Percentiles rank a stretch among this genome's conserved stretches.
Conservation (phyloP, 495 filamentous ascomycete genomes). For the Aspergillus carlsbadensis region DNA sequence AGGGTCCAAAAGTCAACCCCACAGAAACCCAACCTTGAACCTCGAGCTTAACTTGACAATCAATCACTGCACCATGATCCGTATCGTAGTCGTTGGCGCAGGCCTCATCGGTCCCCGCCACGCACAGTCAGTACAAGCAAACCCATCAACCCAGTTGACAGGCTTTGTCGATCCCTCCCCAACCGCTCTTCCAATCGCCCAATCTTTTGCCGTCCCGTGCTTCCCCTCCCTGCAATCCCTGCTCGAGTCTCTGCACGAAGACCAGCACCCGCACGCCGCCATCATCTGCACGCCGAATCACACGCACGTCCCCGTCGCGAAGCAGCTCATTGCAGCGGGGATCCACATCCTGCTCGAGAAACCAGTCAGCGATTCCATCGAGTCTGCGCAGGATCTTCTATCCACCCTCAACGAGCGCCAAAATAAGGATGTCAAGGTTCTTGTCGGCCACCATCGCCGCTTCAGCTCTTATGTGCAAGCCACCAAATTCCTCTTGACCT, state of each 20-base stretch:
- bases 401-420: slow-evolving; percentile 18
- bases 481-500: slow-evolving; percentile 43
- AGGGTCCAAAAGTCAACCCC: not conserved
- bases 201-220: slow-evolving; percentile 28
- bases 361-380: slow-evolving; percentile 50
- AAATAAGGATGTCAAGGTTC: slow-evolving; percentile 38
- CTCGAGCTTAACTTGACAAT: too few species aligned
- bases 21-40: too few species aligned
- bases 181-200: slow-evolving; percentile 26
- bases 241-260: slow-evolving; percentile 27
- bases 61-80: slow-evolving; percentile 14
- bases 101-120: slow-evolving; percentile 61
- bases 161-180: slow-evolving; percentile 53
- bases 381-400: slow-evolving; percentile 35
- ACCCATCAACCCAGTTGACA: slow-evolving; percentile 43
- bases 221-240: slow-evolving; percentile 41
- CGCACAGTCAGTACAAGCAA: slow-evolving; percentile 47
- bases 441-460: slow-evolving; percentile 60
- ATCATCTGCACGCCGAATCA: slow-evolving; percentile 62
- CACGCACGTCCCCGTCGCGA: slow-evolving; percentile 52
- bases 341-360: slow-evolving; percentile 60
- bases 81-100: slow-evolving; percentile 53
- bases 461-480: slow-evolving; percentile 58
- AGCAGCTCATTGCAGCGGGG: slow-evolving; percentile 46
- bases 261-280: slow-evolving; percentile 46